phyloP scores from a whole-genome alignment of 371 early-diverging fungal species.

The Mucor lusitanicus region DNA sequence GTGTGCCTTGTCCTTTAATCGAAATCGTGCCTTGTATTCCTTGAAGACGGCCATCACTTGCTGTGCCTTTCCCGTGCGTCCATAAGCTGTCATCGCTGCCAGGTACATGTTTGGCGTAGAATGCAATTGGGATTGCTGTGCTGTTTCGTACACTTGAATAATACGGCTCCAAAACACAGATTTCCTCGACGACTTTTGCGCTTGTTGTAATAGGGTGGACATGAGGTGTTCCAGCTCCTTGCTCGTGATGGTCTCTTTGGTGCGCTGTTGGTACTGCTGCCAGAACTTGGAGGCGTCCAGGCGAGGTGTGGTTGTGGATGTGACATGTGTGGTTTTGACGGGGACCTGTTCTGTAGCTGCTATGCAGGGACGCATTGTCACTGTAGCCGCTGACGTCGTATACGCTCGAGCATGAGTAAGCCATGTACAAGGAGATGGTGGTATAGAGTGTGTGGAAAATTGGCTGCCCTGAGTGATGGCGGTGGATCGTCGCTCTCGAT shows the following conservation, averaged over 20 bases:
- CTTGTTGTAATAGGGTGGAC: neutral
- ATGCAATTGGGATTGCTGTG: neutral
- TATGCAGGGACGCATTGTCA: neutral
- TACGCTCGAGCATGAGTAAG: neutral
- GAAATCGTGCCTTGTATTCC: constrained; percentile 9
- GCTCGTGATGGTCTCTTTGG: neutral
- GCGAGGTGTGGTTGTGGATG: neutral
- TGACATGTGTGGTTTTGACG: neutral
- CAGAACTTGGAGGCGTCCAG: neutral
- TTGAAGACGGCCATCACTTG: constrained; percentile 17
- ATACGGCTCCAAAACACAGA: constrained; percentile 34
- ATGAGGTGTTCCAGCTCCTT: neutral
- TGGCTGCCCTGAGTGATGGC: neutral
- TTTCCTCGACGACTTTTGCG: neutral
- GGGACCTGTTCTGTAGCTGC: neutral
- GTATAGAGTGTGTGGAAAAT: neutral
- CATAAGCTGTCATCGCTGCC: constrained; percentile 32
- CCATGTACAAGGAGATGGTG: neutral
- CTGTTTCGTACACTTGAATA: constrained; percentile 22
- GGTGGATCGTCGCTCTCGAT: neutral
- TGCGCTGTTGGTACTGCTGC: neutral
- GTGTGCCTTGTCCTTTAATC: constrained; percentile 2
- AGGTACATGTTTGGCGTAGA: constrained; percentile 21
- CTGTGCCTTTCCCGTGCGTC: constrained; percentile 12
- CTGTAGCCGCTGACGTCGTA: neutral